Conservation (phyloP, 768 basidiomycete genomes). For the Paxillus involutus region DNA sequence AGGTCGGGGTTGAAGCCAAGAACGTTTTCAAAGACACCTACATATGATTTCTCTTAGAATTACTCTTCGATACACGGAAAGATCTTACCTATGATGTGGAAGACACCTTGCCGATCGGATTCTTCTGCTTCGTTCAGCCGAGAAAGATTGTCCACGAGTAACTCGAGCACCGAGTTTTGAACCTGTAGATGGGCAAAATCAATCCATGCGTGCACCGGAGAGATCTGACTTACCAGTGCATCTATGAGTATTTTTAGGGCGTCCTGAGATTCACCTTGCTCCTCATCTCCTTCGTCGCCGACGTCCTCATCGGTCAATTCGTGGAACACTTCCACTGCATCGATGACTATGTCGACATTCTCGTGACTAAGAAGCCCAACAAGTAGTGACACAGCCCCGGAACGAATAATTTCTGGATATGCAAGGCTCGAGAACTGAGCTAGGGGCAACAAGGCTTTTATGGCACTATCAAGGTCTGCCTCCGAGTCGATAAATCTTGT, state of each 20-base stretch:
- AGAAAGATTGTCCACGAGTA: constrained; percentile 85
- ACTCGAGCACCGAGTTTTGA: constrained; percentile 79
- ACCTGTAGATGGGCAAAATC: constrained; percentile 45
- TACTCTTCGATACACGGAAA: not conserved
- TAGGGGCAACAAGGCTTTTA: constrained; percentile 86
- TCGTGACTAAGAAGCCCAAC: constrained; percentile 92
- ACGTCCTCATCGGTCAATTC: constrained; percentile 98
- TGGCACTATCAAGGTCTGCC: constrained; percentile 85
- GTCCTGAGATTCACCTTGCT: constrained; percentile 57
- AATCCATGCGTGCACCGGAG: constrained; percentile 2
- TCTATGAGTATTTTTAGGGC: constrained; percentile 76
- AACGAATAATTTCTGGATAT: constrained; percentile 86
- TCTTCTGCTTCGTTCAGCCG: constrained; percentile 92
- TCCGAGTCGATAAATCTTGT: constrained; percentile 97
- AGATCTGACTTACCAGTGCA: constrained; percentile 57
- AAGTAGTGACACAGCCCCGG: constrained; percentile 67
- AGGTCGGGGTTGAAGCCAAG: constrained; percentile 82
- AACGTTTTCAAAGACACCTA: constrained; percentile 92
- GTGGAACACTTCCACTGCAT: constrained; percentile 87
- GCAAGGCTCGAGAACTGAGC: constrained; percentile 81
- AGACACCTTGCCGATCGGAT: constrained; percentile 87
- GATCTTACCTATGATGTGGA: constrained; percentile 78
- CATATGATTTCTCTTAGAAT: not conserved
- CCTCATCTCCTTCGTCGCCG: constrained; percentile 72
- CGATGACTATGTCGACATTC: constrained; percentile 96